Percentiles rank a stretch among this genome's conserved stretches.
Evolutionary conservation across 352 stramenopile species (phyloP).

Genomic region (Plasmopara muralis): DNA sequence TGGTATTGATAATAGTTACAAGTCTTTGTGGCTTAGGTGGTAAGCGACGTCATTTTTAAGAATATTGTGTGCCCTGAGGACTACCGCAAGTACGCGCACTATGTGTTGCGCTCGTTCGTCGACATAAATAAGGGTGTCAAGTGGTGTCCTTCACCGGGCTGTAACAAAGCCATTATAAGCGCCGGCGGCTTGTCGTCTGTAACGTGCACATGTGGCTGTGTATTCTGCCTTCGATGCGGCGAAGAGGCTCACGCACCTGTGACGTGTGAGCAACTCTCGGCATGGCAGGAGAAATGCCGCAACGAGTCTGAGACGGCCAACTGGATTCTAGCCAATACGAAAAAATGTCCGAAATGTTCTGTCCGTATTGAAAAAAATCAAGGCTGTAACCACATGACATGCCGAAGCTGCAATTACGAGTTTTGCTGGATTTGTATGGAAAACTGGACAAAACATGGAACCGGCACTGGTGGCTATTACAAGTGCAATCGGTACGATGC

Average conservation of each 20-base stretch:
- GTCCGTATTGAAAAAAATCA: conserved; percentile 99
- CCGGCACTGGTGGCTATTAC: conserved; percentile 97
- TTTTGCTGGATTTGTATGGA: conserved; percentile 99
- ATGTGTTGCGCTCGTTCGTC: conserved; percentile 95
- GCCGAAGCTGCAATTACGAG: conserved; percentile 88
- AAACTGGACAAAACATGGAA: conserved; percentile 93
- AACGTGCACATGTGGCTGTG: conserved; percentile 74
- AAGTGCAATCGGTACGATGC: conserved; percentile 98
- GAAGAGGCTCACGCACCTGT: conserved; percentile 95
- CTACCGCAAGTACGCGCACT: conserved; percentile 88
- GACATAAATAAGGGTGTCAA: conserved; percentile 96
- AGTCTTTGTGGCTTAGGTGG: conserved; percentile 26
- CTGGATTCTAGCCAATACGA: conserved; percentile 99
- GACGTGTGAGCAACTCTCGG: conserved; percentile 87
- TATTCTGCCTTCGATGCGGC: conserved; percentile 92
- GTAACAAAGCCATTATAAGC: conserved; percentile 90
- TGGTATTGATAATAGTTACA: not conserved
- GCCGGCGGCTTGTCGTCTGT: conserved; percentile 75
- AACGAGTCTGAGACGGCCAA: conserved; percentile 99
- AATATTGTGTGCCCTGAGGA: conserved; percentile 60
- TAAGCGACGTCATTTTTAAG: conserved; percentile 63
- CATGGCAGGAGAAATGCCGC: conserved; percentile 95
- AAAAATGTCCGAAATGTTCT: conserved; percentile 98
- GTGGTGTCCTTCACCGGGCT: conserved; percentile 96
- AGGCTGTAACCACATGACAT: conserved; percentile 99